Evolutionary conservation across 331 rosid species (phyloP).

Genomic region (Rhamnella rubrinervis): DNA sequence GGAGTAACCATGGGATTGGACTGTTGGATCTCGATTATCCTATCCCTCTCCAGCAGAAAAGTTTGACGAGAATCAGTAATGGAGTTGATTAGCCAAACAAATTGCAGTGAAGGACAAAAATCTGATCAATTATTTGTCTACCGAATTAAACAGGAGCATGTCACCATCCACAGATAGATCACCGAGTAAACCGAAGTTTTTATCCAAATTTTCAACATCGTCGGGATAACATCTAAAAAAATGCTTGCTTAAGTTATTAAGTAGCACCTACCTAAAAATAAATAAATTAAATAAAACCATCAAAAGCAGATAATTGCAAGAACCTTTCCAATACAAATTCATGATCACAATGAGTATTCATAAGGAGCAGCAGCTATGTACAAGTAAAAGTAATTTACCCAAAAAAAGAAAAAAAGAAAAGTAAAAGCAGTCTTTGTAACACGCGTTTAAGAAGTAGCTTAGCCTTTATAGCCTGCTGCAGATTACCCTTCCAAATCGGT

Average conservation of each 20-base stretch:
- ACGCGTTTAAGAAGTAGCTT: neutral
- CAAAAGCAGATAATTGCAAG: neutral
- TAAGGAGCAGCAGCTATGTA: slow-evolving; percentile 34
- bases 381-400: slow-evolving; percentile 13
- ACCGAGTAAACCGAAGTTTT: neutral
- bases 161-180: neutral
- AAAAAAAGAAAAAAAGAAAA: slow-evolving; percentile 19
- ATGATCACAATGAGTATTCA: neutral
- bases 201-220: too few species aligned
- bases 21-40: neutral
- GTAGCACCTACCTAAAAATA: too few species aligned
- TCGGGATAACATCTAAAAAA: too few species aligned
- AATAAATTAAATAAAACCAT: neutral
- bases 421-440: slow-evolving; percentile 1
- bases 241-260: too few species aligned
- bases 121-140: neutral
- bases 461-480: slow-evolving; percentile 18
- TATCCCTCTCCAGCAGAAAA: too few species aligned
- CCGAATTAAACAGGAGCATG: neutral
- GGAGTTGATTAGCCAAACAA: too few species aligned
- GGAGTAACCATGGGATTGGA: neutral
- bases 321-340: neutral
- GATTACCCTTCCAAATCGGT: slow-evolving; percentile 21
- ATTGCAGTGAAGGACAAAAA: neutral
- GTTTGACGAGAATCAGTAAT: too few species aligned